These are phyloP conservation scores for Ascochyta rabiei DNA, from an alignment of 2,329 filamentous ascomycete species.

Conservation along the genomic window DNA sequence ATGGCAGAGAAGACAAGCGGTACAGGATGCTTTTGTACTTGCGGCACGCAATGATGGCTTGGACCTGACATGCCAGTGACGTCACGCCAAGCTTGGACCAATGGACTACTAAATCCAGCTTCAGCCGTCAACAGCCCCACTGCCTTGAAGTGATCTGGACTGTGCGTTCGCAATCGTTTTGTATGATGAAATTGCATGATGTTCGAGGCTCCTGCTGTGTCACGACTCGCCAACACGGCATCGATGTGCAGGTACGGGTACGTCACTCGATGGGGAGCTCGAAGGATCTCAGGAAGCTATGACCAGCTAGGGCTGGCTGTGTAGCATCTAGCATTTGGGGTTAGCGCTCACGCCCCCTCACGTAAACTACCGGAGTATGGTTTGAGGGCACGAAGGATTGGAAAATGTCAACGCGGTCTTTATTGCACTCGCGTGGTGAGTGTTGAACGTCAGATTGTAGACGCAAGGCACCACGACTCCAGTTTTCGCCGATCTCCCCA, in stretches of 20 bases:
- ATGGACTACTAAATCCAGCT: constrained; percentile 26
- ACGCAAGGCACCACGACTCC: constrained; percentile 6
- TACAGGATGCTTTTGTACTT: constrained; percentile 42
- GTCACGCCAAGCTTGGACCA: constrained; percentile 32
- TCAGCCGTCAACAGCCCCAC: constrained; percentile 21
- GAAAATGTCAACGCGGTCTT: constrained; percentile 8
- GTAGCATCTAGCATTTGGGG: neutral
- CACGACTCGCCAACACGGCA: constrained; percentile 1
- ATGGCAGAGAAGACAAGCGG: constrained; percentile 31
- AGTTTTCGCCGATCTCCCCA: constrained; percentile 12
- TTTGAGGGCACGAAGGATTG: neutral
- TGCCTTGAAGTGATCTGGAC: constrained; percentile 25
- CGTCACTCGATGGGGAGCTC: constrained; percentile 20
- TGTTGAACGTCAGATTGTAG: constrained; percentile 7
- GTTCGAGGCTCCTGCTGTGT: constrained; percentile 7
- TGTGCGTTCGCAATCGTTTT: constrained; percentile 11
- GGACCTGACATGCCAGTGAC: constrained; percentile 42
- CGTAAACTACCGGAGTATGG: constrained; percentile 15
- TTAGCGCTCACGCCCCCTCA: constrained; percentile 14
- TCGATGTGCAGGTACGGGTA: constrained; percentile 19
- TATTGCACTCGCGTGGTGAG: constrained; percentile 1
- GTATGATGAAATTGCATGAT: constrained; percentile 27
- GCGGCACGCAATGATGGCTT: constrained; percentile 23
- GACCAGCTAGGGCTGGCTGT: constrained; percentile 6
- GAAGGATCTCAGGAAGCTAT: constrained; percentile 7